Evolutionary conservation across 2,329 filamentous ascomycete species (phyloP), one percentile per base, ranked within the genome.

Genomic region (Fusarium subtropicale): DNA sequence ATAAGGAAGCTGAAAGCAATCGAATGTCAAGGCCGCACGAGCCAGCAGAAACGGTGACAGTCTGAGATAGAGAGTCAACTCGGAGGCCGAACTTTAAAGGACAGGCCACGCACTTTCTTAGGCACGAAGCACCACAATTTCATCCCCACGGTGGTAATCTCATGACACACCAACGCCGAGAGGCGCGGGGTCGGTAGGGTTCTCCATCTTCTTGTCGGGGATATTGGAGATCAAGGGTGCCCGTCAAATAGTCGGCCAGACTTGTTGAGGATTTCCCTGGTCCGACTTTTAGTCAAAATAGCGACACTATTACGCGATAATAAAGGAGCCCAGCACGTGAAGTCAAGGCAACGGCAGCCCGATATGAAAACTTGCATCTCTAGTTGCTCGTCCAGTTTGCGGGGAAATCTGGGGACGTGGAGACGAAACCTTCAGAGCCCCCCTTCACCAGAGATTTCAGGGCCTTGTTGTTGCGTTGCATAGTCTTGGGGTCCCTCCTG

Each of bases 331-430:
- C 46, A 53, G 54, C 68, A 72, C 56, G 69, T 71, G 63, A 74
- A 74, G 56, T 60, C 55, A 57, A 71, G 54, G 48, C 51, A 62
- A 64, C 44, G 56, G 45, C 38, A 60, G 59, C 60, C 33, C 59
- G 45, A 57, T 50, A 56, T 59, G 57, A 38, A 42, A 64, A 51
- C 47, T 55, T 41, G 53, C 42, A 60, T 64, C 57, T 52, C 55
- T 51, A 66, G 48, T 47, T 60, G 47, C 39, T 31, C 46, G 36
- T 46, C 47, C 55, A 66, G 50, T 74, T 74, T 74, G 72, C 70
- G 72, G 72, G 72, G 72, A 74, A 74, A 69, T 68, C 72, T 74
- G 70, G 72, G 54, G 68, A 59, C 62, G 54, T 71, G 69, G 66
- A 70, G 66, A 63, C 64, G 47, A 60, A 59, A 30, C 51, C 51